These are phyloP conservation scores for Tuctoria greenei DNA, from an alignment of 176 grass and related monocot species.

Conservation along the genomic window DNA sequence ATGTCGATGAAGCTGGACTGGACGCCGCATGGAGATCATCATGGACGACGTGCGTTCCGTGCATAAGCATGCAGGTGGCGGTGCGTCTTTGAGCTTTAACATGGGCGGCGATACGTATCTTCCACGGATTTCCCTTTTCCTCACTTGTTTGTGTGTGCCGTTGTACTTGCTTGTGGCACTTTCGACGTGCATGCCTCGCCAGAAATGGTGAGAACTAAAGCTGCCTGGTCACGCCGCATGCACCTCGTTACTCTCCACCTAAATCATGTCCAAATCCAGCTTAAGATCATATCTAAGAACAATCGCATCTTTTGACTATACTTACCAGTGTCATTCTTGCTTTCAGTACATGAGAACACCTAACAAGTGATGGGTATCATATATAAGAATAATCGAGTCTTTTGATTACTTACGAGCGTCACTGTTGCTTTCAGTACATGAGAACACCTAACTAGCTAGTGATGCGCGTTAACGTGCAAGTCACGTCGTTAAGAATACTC, in stretches of 20 bases:
- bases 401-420: no score
- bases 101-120: conserved; percentile 30
- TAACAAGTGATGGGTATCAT: no score
- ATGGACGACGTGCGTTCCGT: conserved; percentile 3
- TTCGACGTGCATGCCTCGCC: neutral
- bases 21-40: neutral
- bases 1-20: neutral
- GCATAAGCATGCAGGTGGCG: neutral
- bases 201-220: neutral
- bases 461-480: no score
- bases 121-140: neutral
- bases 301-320: no score
- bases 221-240: neutral
- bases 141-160: neutral
- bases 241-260: conserved; percentile 19
- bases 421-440: no score
- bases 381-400: no score
- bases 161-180: neutral
- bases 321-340: no score
- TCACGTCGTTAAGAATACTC: no score
- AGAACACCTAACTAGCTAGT: no score
- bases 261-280: neutral
- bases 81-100: conserved; percentile 2
- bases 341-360: no score
- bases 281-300: no score